phyloP scores from a whole-genome alignment of 306 rosid species.

The Casuarina equisetifolia region DNA sequence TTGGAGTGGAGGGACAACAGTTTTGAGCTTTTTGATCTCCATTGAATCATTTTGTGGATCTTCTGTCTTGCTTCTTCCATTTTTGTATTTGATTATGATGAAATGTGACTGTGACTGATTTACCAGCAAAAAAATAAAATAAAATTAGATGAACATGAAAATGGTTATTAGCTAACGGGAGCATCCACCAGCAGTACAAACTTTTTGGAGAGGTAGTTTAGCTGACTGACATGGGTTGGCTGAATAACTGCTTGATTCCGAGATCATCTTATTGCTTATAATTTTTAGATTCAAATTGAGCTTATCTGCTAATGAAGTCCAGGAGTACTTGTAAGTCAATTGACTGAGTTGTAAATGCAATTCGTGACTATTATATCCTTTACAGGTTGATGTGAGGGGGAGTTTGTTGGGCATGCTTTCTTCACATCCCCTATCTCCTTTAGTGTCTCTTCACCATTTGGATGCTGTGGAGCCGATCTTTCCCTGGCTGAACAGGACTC shows the following conservation, averaged over 20 bases:
- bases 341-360: conserved; percentile 4
- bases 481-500: conserved; percentile 60
- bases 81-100: background rate
- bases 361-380: background rate
- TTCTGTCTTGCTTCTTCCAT: background rate
- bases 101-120: background rate
- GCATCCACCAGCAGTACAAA: background rate
- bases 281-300: background rate
- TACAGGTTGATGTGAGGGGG: conserved; percentile 91
- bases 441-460: conserved; percentile 89
- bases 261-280: background rate
- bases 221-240: conserved; percentile 6
- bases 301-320: background rate
- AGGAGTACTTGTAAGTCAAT: background rate
- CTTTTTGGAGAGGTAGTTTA: background rate
- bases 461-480: conserved; percentile 74
- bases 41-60: background rate
- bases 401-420: conserved; percentile 75
- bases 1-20: background rate
- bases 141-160: background rate
- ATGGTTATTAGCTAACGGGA: background rate
- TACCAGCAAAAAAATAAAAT: background rate
- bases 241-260: background rate
- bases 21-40: background rate
- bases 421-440: conserved; percentile 79